Conservation (phyloP, 495 filamentous ascomycete species). For the Wilcoxina mikolae region DNA sequence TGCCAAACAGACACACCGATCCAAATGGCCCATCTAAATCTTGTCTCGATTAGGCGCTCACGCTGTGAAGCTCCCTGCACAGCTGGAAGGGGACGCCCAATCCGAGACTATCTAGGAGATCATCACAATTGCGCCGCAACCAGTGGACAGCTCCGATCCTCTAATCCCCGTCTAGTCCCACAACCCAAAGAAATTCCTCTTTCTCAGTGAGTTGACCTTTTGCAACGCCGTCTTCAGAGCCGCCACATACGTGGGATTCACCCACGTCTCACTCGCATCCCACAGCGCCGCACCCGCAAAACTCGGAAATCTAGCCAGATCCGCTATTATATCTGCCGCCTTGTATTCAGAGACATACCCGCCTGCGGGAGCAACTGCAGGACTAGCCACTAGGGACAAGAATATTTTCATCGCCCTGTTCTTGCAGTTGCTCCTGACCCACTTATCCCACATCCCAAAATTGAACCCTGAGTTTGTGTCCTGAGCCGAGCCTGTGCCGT, state of each 20-base stretch:
- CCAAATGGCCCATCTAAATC: too few species aligned
- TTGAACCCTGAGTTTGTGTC: constrained; percentile 3
- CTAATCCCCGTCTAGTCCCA: neutral
- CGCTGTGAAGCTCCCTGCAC: too few species aligned
- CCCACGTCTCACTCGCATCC: constrained; percentile 5
- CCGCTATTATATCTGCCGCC: neutral
- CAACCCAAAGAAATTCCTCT: constrained; percentile 1
- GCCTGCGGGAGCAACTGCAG: neutral
- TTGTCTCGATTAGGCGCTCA: too few species aligned
- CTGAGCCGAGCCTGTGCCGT: neutral
- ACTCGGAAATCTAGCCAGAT: constrained; percentile 1
- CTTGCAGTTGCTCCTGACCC: neutral
- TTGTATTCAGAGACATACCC: constrained; percentile 2
- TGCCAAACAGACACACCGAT: too few species aligned
- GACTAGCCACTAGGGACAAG: neutral
- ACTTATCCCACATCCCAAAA: constrained; percentile 5
- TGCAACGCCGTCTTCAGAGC: neutral
- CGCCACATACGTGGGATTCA: neutral
- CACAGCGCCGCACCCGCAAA: constrained; percentile 7
- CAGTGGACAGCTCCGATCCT: too few species aligned
- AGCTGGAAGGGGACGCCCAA: too few species aligned
- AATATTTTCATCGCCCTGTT: constrained; percentile 5
- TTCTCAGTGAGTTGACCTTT: neutral
- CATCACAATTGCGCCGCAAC: too few species aligned
- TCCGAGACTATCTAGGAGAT: too few species aligned